Evolutionary conservation across 129 eudicot species (phyloP).

Genomic region (Calendula officinalis): DNA sequence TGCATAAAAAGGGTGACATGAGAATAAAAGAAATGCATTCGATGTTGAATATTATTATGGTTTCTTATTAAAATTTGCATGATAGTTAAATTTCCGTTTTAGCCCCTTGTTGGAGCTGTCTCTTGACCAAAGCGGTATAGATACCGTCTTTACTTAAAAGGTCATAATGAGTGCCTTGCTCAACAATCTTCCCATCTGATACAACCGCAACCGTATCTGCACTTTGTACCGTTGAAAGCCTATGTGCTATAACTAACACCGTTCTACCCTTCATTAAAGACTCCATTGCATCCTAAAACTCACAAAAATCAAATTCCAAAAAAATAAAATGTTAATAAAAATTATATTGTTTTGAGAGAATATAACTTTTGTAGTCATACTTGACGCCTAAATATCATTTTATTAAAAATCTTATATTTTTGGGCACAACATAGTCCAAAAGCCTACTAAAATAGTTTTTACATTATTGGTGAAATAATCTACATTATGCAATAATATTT

Average conservation of each 20-base stretch:
- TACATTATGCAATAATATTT: no score
- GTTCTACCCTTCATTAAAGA: conserved; percentile 69
- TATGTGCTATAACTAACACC: conserved; percentile 66
- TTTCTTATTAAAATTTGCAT: conserved; percentile 22
- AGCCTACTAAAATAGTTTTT: no score
- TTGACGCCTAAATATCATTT: no score
- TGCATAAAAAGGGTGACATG: no score
- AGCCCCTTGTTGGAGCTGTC: conserved; percentile 58
- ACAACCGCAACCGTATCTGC: conserved; percentile 62
- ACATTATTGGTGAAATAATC: no score
- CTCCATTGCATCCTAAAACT: conserved; percentile 61
- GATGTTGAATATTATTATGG: not conserved
- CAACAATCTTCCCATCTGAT: conserved; percentile 70
- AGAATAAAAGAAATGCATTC: no score
- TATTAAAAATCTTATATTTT: no score
- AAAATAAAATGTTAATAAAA: not conserved
- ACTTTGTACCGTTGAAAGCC: conserved; percentile 71
- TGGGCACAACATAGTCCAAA: no score
- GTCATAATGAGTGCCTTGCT: conserved; percentile 61
- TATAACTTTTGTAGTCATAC: not conserved
- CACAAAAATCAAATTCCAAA: not conserved
- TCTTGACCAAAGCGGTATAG: conserved; percentile 55
- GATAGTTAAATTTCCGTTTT: conserved; percentile 35
- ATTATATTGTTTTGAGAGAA: not conserved
- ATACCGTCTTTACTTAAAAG: conserved; percentile 57